Evolutionary conservation across 345 rosid genomes (phyloP), one percentile per base, ranked within the genome.

Genomic region (Xanthoceras sorbifolium): DNA sequence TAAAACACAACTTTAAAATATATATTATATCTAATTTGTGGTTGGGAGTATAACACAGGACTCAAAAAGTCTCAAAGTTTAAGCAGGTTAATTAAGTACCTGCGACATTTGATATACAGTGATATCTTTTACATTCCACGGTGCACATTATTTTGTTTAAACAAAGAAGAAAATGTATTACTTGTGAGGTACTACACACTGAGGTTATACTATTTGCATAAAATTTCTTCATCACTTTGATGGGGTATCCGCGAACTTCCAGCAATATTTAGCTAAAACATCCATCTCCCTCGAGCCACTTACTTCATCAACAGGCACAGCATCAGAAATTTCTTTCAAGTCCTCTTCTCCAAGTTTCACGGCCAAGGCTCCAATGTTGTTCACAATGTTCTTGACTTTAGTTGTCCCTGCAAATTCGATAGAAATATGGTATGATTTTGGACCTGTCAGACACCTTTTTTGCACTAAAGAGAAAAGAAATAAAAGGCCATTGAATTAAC

Each of bases 341-440:
- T 82, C 74, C 22, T 82, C 78, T 74, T 42, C 9, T 23, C 23
- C 57, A 52, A 82, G 84, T 59, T 69, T 67, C 36, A 78, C 57
- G 17, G 61, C 48, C 78, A 78, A 64, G 17, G 73, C 76, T 31
- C 76, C 76, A 57, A 82, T 74, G 42, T 82, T 77, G 64, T 64
- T 69, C 6, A 55, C 68, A 11, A 81, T 78, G 57, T 74, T 77
- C 78, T 81, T 74, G 17, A 77, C 12, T 31, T 81, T 77, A 14
- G 78, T 74, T 38, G 81, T 81, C 3, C 81, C 84, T 73, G 76
- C 34, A 55, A 44, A 31, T 22, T 55, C 31, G 31, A 54, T 14
- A 50, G 18, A 15, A 26, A 67, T 9, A 63, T 4, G 7, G 7
- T 26, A 68, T 15, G 23, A 23, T 68, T 25, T 54, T 6, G 22